Evolutionary conservation across 139 green algal species (phyloP).

Genomic region (Asterochloris erici): DNA sequence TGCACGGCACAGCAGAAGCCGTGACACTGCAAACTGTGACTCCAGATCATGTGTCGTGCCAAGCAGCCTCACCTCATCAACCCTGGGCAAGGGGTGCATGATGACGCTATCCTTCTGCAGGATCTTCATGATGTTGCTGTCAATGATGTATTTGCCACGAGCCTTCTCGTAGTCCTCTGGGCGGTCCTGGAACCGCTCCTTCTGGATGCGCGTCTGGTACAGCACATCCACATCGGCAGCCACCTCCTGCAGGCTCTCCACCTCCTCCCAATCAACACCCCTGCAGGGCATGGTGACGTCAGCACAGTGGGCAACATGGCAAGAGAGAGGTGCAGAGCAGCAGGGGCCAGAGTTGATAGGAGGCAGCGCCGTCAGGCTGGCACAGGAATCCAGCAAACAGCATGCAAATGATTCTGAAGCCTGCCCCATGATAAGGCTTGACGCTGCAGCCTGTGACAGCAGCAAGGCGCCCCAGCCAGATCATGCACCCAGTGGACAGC

Average conservation of each 20-base stretch:
- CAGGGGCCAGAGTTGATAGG: too few relatives aligned
- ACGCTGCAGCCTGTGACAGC: too few relatives aligned
- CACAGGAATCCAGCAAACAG: too few relatives aligned
- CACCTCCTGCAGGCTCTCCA: conserved; percentile 62
- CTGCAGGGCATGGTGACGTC: not conserved
- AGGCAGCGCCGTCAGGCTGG: too few relatives aligned
- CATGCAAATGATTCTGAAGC: too few relatives aligned
- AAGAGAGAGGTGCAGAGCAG: too few relatives aligned
- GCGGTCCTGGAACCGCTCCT: conserved; percentile 88
- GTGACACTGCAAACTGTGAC: too few relatives aligned
- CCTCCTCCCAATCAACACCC: conserved; percentile 84
- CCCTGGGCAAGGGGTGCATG: conserved; percentile 96
- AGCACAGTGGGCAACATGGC: not conserved
- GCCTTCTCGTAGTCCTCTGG: conserved; percentile 77
- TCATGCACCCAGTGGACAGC: too few relatives aligned
- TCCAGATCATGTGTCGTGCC: too few relatives aligned
- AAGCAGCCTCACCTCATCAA: conserved; percentile 81
- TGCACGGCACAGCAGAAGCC: too few relatives aligned
- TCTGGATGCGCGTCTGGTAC: conserved; percentile 98
- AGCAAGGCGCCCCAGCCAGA: too few relatives aligned
- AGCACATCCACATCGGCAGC: conserved; percentile 89
- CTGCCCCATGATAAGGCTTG: too few relatives aligned
- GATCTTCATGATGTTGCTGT: conserved; percentile 75
- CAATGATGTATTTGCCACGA: conserved; percentile 93
- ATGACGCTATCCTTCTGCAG: conserved; percentile 81